Conservation (phyloP, 495 filamentous ascomycete genomes). For the Xylaria intraflava region DNA sequence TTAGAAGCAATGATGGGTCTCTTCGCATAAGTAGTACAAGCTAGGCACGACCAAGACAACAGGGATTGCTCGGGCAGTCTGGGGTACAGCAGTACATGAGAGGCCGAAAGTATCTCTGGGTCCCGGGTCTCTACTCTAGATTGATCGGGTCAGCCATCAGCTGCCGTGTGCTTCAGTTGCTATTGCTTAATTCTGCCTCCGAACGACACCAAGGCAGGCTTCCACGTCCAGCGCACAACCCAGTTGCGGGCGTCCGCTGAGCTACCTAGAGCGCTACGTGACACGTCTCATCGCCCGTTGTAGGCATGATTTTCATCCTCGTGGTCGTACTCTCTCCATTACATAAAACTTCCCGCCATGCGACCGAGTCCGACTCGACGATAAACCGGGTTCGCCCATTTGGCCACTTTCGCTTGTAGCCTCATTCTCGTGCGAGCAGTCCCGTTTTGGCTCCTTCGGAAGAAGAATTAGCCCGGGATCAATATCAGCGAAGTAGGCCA, state of each 20-base stretch:
- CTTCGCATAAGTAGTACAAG: too few relatives aligned
- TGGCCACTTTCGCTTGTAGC: not conserved
- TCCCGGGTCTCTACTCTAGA: constrained; percentile 1
- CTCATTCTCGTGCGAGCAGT: not conserved
- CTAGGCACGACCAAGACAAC: not conserved
- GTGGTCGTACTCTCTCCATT: constrained; percentile 3
- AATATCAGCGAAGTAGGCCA: too few relatives aligned
- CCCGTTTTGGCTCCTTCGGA: not conserved
- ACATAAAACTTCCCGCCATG: constrained; percentile 6
- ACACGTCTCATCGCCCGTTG: not conserved
- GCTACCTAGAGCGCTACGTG: not conserved
- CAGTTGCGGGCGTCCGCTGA: not conserved
- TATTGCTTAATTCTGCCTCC: constrained; percentile 3
- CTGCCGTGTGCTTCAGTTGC: constrained; percentile 12
- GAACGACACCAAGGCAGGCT: not conserved
- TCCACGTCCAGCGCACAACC: constrained; percentile 2
- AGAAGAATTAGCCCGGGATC: constrained; percentile 1
- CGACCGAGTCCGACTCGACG: not conserved
- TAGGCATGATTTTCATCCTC: not conserved
- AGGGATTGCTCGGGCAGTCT: constrained; percentile 6
- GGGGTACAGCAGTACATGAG: constrained; percentile 11
- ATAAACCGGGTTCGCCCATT: constrained; percentile 4
- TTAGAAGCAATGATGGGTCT: constrained; percentile 7
- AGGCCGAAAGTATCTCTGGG: constrained; percentile 9
- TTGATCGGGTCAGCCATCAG: constrained; percentile 2